These are phyloP conservation scores for Neonectria neomacrospora DNA, from an alignment of 2,329 filamentous ascomycete species.

Conservation along the genomic window DNA sequence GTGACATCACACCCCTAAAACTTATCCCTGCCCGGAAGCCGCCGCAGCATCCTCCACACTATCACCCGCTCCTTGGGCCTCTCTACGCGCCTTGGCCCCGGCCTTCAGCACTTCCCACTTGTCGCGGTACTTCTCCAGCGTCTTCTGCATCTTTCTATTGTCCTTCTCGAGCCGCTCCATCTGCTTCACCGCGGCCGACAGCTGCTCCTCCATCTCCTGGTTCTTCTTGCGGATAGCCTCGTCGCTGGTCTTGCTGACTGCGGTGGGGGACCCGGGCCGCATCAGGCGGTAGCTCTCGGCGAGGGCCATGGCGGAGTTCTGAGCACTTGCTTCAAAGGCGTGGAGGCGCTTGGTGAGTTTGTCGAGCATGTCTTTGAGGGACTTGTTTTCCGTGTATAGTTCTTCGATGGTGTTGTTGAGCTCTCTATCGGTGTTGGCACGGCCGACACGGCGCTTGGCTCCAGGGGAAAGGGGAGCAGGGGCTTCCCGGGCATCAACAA, in stretches of 20 bases:
- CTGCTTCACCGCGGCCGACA: constrained; percentile 67
- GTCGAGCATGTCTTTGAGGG: constrained; percentile 85
- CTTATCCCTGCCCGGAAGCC: constrained; percentile 29
- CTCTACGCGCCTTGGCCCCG: constrained; percentile 66
- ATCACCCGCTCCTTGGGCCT: constrained; percentile 53
- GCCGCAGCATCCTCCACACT: constrained; percentile 49
- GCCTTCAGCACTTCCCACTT: constrained; percentile 72
- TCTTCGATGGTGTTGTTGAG: constrained; percentile 83
- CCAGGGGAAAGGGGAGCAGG: constrained; percentile 58
- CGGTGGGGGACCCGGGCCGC: constrained; percentile 64
- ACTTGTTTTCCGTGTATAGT: constrained; percentile 86
- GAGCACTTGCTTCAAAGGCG: constrained; percentile 91
- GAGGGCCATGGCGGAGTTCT: constrained; percentile 85
- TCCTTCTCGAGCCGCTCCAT: constrained; percentile 74
- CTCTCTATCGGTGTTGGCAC: constrained; percentile 56
- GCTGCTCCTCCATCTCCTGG: constrained; percentile 74
- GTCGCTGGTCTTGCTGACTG: constrained; percentile 45
- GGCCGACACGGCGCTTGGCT: constrained; percentile 54
- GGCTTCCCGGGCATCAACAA: constrained; percentile 86
- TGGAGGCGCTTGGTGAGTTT: constrained; percentile 88
- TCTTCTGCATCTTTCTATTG: constrained; percentile 65
- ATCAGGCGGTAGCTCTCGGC: constrained; percentile 82
- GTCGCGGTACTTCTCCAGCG: constrained; percentile 67
- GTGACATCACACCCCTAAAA: constrained; percentile 19
- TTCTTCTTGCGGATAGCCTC: constrained; percentile 60